Percentiles rank a stretch among this genome's conserved stretches.
Evolutionary conservation across 768 basidiomycete genomes (phyloP).

Genomic region (Phylloporus rhodoxanthus): DNA sequence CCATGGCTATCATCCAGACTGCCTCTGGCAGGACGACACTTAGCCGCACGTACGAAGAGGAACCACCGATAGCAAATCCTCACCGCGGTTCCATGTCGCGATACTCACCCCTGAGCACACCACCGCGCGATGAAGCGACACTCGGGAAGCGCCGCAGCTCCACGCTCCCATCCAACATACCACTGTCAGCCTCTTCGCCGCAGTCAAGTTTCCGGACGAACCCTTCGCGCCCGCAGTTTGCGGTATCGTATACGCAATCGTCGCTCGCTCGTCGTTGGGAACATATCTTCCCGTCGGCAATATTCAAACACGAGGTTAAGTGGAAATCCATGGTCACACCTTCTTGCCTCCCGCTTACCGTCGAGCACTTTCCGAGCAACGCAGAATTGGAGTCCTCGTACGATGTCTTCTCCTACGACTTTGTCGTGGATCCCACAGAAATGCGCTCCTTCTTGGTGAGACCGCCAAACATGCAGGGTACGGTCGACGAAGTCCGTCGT

Average conservation of each 20-base stretch:
- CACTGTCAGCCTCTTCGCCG: conserved; percentile 45
- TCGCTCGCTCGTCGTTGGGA: conserved; percentile 88
- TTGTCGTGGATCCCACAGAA: conserved; percentile 77
- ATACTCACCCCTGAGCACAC: conserved; percentile 61
- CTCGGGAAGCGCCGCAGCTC: conserved; percentile 50
- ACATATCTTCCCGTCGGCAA: conserved; percentile 68
- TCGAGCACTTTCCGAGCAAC: conserved; percentile 77
- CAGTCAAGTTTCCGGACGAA: conserved; percentile 44
- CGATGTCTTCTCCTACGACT: conserved; percentile 82
- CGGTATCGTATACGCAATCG: conserved; percentile 56
- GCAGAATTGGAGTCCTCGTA: conserved; percentile 72
- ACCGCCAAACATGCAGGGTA: conserved; percentile 45
- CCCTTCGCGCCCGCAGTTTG: conserved; percentile 57
- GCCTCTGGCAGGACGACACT: conserved; percentile 41
- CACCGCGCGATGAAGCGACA: conserved; percentile 62
- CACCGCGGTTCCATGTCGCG: conserved; percentile 46
- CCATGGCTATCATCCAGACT: conserved; percentile 36
- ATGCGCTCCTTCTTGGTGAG: conserved; percentile 85
- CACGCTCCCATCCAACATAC: conserved; percentile 33
- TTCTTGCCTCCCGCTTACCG: conserved; percentile 82
- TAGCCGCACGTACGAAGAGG: conserved; percentile 56
- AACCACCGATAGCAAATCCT: conserved; percentile 35
- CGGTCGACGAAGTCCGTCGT: conserved; percentile 52
- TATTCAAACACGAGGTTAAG: conserved; percentile 82
- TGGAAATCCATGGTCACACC: conserved; percentile 87